A percentile compares a stretch with the other conserved stretches of the same genome.
Conservation (phyloP, 176 grass and related monocot genomes). For the Lolium multiflorum region DNA sequence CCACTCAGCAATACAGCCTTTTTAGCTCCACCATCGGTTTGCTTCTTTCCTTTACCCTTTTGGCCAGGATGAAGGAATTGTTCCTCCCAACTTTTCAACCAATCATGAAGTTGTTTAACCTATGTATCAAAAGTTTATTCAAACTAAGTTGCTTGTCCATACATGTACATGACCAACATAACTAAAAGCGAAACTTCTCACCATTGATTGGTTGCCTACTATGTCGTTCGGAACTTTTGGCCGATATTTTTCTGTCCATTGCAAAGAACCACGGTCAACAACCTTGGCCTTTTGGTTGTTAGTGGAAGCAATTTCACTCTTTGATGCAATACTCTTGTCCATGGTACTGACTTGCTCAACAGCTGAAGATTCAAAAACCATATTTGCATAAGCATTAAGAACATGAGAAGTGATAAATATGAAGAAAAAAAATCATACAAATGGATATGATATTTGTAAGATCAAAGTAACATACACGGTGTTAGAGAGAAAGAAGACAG, state of each 20-base stretch:
- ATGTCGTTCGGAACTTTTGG: conserved; percentile 97
- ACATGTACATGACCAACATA: conserved; percentile 38
- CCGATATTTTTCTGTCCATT: conserved; percentile 95
- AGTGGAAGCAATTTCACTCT: conserved; percentile 50
- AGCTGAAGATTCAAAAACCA: conserved; percentile 55
- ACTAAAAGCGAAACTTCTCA: conserved; percentile 46
- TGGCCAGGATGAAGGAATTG: conserved; percentile 74
- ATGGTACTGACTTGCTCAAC: conserved; percentile 49
- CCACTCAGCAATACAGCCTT: conserved; percentile 89
- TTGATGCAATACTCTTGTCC: conserved; percentile 63
- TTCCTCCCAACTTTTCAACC: conserved; percentile 84
- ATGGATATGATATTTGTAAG: conserved; percentile 18
- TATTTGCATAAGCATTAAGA: conserved; percentile 36
- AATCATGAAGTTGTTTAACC: conserved; percentile 98
- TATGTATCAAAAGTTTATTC: conserved; percentile 47
- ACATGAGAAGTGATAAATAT: conserved; percentile 20
- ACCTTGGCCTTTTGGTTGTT: conserved; percentile 60
- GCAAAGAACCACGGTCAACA: conserved; percentile 67
- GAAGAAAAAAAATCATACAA: conserved; percentile 21
- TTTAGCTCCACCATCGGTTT: conserved; percentile 83
- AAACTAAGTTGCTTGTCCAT: conserved; percentile 32
- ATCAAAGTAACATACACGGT: conserved; percentile 38
- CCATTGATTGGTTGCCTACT: conserved; percentile 95
- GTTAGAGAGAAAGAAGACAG: not conserved
- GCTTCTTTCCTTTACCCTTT: conserved; percentile 90